phyloP scores from a whole-genome alignment of 148 eudicot genomes.

The Nyssa sinensis region DNA sequence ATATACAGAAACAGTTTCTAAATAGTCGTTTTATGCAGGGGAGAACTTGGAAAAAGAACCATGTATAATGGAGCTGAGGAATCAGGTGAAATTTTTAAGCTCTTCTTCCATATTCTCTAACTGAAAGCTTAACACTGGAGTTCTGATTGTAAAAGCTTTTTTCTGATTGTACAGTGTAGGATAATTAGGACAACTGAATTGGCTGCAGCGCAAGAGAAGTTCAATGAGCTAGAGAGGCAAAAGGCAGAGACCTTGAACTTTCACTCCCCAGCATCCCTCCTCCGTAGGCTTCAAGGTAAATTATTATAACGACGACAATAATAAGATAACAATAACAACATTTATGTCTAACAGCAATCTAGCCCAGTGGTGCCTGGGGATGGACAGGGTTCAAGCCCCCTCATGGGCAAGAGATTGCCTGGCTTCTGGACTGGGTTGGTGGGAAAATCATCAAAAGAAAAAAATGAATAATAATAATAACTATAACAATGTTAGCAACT shows the following conservation, averaged over 20 bases:
- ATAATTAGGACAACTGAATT: slow-evolving; percentile 68
- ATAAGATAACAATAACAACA: background rate
- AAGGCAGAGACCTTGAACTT: slow-evolving; percentile 57
- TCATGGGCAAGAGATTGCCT: too few relatives aligned
- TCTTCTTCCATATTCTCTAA: background rate
- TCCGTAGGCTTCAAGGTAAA: slow-evolving; percentile 69
- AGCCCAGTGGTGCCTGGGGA: too few relatives aligned
- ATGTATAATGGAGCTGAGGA: slow-evolving; percentile 71
- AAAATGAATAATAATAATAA: background rate
- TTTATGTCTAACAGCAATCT: too few relatives aligned
- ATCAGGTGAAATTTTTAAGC: slow-evolving; percentile 53
- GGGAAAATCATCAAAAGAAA: too few relatives aligned
- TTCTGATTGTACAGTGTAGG: slow-evolving; percentile 47
- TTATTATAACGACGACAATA: background rate
- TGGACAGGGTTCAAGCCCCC: too few relatives aligned
- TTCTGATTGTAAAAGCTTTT: background rate
- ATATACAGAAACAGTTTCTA: background rate
- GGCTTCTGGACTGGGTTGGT: too few relatives aligned
- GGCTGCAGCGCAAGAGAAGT: slow-evolving; percentile 21
- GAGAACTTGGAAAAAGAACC: slow-evolving; percentile 90
- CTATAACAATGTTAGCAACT: background rate
- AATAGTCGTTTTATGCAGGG: slow-evolving; percentile 28
- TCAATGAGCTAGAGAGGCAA: slow-evolving; percentile 60
- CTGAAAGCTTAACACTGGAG: background rate
- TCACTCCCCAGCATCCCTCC: slow-evolving; percentile 61